These are phyloP conservation scores for Cutaneotrichosporon sp. DNA, from an alignment of 1,284 basidiomycete genomes.

Conservation along the genomic window DNA sequence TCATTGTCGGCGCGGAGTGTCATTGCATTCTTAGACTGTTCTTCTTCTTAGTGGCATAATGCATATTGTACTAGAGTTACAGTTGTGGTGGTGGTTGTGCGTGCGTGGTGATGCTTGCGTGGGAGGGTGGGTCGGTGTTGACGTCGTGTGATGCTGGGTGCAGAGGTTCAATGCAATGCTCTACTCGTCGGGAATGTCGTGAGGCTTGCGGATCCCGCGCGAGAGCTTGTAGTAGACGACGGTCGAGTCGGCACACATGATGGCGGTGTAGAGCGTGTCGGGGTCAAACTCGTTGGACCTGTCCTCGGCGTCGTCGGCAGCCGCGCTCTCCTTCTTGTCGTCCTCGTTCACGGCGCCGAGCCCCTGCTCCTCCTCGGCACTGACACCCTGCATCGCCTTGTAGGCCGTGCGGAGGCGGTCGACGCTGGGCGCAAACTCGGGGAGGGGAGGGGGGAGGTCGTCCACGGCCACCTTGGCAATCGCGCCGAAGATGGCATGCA, in stretches of 20 bases:
- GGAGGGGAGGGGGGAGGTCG: slow-evolving; percentile 31
- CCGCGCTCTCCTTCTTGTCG: slow-evolving; percentile 6
- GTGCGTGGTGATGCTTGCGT: neutral
- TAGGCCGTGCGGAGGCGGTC: slow-evolving; percentile 28
- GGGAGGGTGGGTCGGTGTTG: too few relatives aligned
- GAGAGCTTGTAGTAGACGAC: slow-evolving; percentile 55
- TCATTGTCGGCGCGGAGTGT: neutral
- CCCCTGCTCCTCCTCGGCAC: too few relatives aligned
- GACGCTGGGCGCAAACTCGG: slow-evolving; percentile 32
- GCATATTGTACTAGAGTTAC: slow-evolving; percentile 18
- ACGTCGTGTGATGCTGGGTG: too few relatives aligned
- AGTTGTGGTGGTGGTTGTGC: neutral
- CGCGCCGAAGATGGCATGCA: slow-evolving; percentile 40
- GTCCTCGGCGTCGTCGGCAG: slow-evolving; percentile 1
- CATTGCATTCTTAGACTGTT: slow-evolving; percentile 2
- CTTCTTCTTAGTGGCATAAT: neutral
- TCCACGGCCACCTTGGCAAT: slow-evolving; percentile 26
- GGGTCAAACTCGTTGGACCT: slow-evolving; percentile 31
- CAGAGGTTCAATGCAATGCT: neutral
- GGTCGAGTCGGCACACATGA: slow-evolving; percentile 50
- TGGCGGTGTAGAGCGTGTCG: slow-evolving; percentile 52
- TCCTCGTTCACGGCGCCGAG: neutral
- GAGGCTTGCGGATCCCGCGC: slow-evolving; percentile 54
- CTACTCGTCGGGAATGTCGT: slow-evolving; percentile 54
- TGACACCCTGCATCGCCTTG: neutral